These are phyloP conservation scores for Teunomyces stri DNA, from an alignment of 805 yeast species.

Conservation along the genomic window DNA sequence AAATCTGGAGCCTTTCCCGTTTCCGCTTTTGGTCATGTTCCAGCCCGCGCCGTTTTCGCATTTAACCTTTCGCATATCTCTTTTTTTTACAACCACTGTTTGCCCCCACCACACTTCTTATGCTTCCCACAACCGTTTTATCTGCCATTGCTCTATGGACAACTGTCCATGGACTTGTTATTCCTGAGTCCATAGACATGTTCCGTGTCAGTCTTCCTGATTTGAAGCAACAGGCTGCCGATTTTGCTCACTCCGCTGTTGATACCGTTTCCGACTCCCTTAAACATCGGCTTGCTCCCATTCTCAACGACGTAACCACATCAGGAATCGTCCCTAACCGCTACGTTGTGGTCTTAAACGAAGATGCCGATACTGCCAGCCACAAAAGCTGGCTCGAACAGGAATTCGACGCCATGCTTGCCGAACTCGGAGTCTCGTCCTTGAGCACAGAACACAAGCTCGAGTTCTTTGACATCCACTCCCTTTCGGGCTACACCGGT, in stretches of 20 bases:
- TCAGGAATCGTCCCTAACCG: constrained; percentile 7
- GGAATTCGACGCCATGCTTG: not conserved
- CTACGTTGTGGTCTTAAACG: constrained; percentile 13
- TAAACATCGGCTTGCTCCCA: constrained; percentile 5
- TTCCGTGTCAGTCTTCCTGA: not conserved
- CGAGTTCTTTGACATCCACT: constrained; percentile 10
- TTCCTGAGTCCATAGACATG: not conserved
- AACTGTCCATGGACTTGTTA: constrained; percentile 1
- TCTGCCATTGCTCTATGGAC: constrained; percentile 3
- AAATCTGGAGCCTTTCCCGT: too few species aligned
- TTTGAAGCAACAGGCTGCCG: not conserved
- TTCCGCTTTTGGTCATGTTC: not conserved
- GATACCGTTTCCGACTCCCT: not conserved
- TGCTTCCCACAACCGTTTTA: constrained; percentile 1
- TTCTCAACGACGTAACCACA: constrained; percentile 3
- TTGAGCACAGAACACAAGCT: constrained; percentile 9
- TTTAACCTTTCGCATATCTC: not conserved
- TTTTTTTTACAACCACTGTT: not conserved
- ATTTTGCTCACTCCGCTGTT: not conserved
- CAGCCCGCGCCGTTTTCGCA: not conserved
- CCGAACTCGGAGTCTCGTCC: constrained; percentile 14
- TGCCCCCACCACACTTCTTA: not conserved
- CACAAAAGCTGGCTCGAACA: constrained; percentile 10
- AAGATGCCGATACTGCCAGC: constrained; percentile 3
- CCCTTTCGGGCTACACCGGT: constrained; percentile 19